Base-by-base conservation (phyloP, 768 basidiomycete genomes). In the Terana coerulea region DNA sequence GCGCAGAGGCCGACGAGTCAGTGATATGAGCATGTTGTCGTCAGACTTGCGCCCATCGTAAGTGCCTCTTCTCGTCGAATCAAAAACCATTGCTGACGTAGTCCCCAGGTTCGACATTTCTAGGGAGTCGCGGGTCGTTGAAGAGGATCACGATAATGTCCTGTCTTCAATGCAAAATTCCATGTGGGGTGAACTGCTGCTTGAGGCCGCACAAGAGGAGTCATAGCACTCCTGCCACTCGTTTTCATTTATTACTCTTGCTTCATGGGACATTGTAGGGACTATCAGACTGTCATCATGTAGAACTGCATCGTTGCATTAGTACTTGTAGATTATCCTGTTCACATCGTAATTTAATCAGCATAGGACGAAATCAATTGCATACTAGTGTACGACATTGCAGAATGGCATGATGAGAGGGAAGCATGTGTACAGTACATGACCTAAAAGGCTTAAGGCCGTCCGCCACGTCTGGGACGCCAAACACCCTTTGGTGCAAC, bases 121-220 rank as follows among this genome's bases (percentile, higher is more conserved):
- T 10, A 53, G 57, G 10, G 61, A 64, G 3, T 60, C 62, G 19
- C 51, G 61, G 7, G 48, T 43, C 7, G 55, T 49, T 5, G 56
- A 59, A 64, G 57, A 71, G 68, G 66, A 70, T 65, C 19, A 76
- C 71, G 49, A 56, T 6, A 70, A 77, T 51, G 72, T 84, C 19
- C 65, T 83, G 17, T 73, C 75, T 17, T 77, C 83, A 10, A 77
- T 86, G 69, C 76, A 84, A 54, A 77, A 74, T 53, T 86, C 85
- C n/a, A 72, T 80, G 46, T 88, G 86, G 86, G 80, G 81, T 60
- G 67, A 68, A 48, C 66, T 77, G 67, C 77, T 81, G 75, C 55
- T 67, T 26, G 71, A 78, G 55, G 75, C 73, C 26, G 72, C 74
- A 25, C 64, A 72, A 53, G 76, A 79, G 54, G 72, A 79, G 30